Evolutionary conservation across 148 eudicot genomes (phyloP).

Genomic region (Amaranthus palmeri): DNA sequence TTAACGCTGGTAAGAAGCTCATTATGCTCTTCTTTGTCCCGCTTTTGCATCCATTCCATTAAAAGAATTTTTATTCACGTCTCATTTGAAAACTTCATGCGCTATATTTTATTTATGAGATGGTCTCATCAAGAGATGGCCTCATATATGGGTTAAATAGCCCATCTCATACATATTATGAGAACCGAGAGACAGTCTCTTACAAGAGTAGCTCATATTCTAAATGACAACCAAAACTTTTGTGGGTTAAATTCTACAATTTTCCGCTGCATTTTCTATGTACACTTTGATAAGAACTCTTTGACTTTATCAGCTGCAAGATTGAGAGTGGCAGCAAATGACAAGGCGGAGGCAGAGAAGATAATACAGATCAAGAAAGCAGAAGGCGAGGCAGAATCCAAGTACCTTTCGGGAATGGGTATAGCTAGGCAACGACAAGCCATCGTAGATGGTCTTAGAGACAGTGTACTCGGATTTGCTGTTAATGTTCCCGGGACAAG

Average conservation of each 20-base stretch:
- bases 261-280: background rate
- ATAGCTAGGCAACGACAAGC: conserved; percentile 46
- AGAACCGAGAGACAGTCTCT: no score
- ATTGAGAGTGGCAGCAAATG: conserved; percentile 38
- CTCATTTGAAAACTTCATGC: background rate
- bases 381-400: conserved; percentile 44
- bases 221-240: no score
- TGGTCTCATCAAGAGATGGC: no score
- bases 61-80: background rate
- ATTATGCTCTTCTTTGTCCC: background rate
- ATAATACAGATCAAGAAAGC: conserved; percentile 39
- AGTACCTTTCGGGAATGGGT: conserved; percentile 41
- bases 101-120: no score
- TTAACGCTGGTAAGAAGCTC: conserved; percentile 37
- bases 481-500: conserved; percentile 40
- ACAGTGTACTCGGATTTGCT: conserved; percentile 38
- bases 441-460: conserved; percentile 43
- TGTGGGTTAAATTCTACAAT: no score
- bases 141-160: no score
- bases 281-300: background rate
- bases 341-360: conserved; percentile 47
- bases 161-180: no score
- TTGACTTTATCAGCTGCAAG: conserved; percentile 32
- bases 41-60: background rate
- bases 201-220: no score